These are phyloP conservation scores for Priceomyces haplophilus DNA, from an alignment of 805 yeast genomes.

Conservation along the genomic window DNA sequence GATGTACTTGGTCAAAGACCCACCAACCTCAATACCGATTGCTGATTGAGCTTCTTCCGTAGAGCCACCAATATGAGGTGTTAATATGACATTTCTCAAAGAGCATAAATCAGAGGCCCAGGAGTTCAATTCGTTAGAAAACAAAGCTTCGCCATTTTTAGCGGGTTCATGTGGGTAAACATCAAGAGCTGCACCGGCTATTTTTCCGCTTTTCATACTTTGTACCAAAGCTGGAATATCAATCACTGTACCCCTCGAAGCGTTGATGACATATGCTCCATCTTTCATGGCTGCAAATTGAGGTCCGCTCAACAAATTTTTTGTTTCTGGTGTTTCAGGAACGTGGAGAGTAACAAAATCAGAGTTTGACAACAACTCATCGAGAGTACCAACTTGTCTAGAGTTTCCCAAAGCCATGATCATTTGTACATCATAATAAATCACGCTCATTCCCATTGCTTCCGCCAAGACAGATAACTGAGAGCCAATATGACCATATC, in stretches of 20 bases:
- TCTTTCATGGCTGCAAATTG: slow-evolving; percentile 96
- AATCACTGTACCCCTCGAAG: slow-evolving; percentile 96
- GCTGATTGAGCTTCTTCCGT: slow-evolving; percentile 99
- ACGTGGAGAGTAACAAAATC: slow-evolving; percentile 94
- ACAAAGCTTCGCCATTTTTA: slow-evolving; percentile 84
- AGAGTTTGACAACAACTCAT: slow-evolving; percentile 73
- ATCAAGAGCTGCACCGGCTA: slow-evolving; percentile 96
- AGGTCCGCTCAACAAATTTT: slow-evolving; percentile 81
- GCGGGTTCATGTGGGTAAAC: slow-evolving; percentile 98
- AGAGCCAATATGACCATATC: slow-evolving; percentile 98
- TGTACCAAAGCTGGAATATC: slow-evolving; percentile 91
- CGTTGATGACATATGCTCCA: slow-evolving; percentile 91
- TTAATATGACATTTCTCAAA: slow-evolving; percentile 82
- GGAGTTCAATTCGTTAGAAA: slow-evolving; percentile 66
- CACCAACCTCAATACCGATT: slow-evolving; percentile 92
- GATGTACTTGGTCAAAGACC: slow-evolving; percentile 82
- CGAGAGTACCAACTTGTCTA: slow-evolving; percentile 80
- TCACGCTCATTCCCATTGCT: slow-evolving; percentile 94
- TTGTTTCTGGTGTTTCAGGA: slow-evolving; percentile 91
- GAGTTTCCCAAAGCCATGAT: slow-evolving; percentile 98
- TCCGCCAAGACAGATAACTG: slow-evolving; percentile 96
- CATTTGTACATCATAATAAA: slow-evolving; percentile 87
- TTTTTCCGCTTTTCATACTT: slow-evolving; percentile 88
- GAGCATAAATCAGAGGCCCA: slow-evolving; percentile 83
- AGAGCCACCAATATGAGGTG: slow-evolving; percentile 99